Evolutionary conservation across 768 basidiomycete genomes (phyloP).

Genomic region (Lactifluus echinatus): DNA sequence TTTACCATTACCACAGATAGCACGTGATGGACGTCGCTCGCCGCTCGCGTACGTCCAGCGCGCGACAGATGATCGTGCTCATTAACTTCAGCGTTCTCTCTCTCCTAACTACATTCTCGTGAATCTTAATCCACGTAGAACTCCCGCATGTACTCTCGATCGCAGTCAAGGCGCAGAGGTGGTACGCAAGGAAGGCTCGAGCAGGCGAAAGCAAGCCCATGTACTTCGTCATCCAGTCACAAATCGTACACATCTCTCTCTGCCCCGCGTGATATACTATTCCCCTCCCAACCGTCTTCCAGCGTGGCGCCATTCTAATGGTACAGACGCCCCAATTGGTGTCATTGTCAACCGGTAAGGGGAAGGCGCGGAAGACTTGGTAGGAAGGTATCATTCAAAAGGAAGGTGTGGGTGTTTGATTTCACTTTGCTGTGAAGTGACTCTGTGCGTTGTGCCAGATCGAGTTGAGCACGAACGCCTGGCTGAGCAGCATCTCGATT

Average conservation of each 20-base stretch:
- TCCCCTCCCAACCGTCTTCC: background rate
- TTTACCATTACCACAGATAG: too few relatives aligned
- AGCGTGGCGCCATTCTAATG: background rate
- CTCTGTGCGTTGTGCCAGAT: constrained; percentile 92
- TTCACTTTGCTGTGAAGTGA: constrained; percentile 58
- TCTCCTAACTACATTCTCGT: background rate
- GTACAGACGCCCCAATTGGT: constrained; percentile 1
- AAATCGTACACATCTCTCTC: constrained; percentile 19
- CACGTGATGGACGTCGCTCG: too few relatives aligned
- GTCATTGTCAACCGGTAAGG: background rate
- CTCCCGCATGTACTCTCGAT: background rate
- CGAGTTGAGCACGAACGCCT: constrained; percentile 90
- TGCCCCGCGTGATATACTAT: constrained; percentile 7
- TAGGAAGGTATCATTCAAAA: background rate
- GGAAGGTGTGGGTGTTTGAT: background rate
- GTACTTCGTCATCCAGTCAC: background rate
- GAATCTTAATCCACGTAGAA: background rate
- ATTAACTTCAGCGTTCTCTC: too few relatives aligned
- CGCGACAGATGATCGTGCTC: too few relatives aligned
- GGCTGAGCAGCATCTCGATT: constrained; percentile 88
- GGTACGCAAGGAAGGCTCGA: constrained; percentile 49
- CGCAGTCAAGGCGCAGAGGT: constrained; percentile 39
- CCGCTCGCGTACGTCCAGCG: too few relatives aligned
- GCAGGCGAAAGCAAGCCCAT: constrained; percentile 29
- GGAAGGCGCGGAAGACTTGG: background rate